Evolutionary conservation across 371 early-diverging fungal genomes (phyloP).

Genomic region (Mucor indicus): DNA sequence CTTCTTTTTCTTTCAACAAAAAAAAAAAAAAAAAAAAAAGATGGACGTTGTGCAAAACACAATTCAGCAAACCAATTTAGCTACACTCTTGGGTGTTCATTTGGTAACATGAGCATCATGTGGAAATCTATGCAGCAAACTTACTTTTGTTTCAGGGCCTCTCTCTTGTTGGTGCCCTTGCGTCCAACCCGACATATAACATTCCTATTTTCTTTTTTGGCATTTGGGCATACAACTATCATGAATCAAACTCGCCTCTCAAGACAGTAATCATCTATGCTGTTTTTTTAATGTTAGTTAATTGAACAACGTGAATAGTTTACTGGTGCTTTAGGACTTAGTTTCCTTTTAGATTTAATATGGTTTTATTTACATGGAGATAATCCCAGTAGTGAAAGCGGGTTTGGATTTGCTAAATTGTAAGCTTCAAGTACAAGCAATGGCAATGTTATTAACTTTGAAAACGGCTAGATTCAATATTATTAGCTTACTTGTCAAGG

Average conservation of each 20-base stretch:
- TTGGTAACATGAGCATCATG: conserved; percentile 22
- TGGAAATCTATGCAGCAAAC: too few relatives aligned
- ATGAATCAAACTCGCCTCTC: conserved; percentile 45
- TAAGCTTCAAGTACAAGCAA: conserved; percentile 22
- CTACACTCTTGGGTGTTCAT: conserved; percentile 44
- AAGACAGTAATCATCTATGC: conserved; percentile 32
- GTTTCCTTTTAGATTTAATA: conserved; percentile 41
- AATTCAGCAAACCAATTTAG: conserved; percentile 47
- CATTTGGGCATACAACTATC: conserved; percentile 51
- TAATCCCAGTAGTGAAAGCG: conserved; percentile 34
- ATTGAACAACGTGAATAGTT: too few relatives aligned
- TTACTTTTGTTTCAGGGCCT: conserved; percentile 31
- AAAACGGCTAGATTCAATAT: conserved; percentile 41
- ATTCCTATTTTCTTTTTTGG: conserved; percentile 52
- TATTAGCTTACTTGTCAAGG: conserved; percentile 45
- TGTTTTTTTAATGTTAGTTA: too few relatives aligned
- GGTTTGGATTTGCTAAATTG: conserved; percentile 42
- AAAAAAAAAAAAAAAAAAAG: too few relatives aligned
- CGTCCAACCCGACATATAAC: conserved; percentile 45
- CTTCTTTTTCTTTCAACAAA: too few relatives aligned
- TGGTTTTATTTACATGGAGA: conserved; percentile 47
- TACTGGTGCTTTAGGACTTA: conserved; percentile 37
- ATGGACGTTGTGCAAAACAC: conserved; percentile 46
- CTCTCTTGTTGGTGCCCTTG: conserved; percentile 40
- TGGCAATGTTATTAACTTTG: too few relatives aligned